Evolutionary conservation across 192 early-diverging fungal species (phyloP).

Genomic region (Chytriomyces confervae): DNA sequence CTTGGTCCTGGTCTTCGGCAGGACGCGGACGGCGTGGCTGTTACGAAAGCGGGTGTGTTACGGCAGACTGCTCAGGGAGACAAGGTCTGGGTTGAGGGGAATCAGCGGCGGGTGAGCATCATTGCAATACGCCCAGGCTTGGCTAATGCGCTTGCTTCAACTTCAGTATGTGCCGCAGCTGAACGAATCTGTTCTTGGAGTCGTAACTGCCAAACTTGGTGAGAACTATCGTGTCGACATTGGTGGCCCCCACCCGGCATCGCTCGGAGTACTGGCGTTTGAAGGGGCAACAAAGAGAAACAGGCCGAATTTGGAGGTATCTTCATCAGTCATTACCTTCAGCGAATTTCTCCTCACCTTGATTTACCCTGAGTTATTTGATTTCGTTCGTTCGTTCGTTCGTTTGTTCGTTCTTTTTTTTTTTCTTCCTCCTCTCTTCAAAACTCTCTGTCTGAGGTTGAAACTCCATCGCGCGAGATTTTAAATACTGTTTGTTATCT

Average conservation of each 20-base stretch:
- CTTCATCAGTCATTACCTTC: neutral
- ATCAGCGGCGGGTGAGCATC: slow-evolving; percentile 72
- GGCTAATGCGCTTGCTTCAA: neutral
- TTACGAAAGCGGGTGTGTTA: slow-evolving; percentile 78
- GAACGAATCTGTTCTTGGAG: slow-evolving; percentile 88
- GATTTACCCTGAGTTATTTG: no score
- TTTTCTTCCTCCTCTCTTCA: no score
- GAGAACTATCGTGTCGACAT: slow-evolving; percentile 93
- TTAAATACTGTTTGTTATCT: neutral
- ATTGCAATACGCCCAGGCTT: neutral
- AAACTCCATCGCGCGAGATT: no score
- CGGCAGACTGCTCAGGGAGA: slow-evolving; percentile 56
- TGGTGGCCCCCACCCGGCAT: slow-evolving; percentile 86
- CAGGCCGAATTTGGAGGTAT: slow-evolving; percentile 79
- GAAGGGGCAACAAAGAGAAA: slow-evolving; percentile 93
- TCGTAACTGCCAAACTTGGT: slow-evolving; percentile 63
- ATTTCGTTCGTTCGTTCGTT: no score
- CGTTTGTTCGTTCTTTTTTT: no score
- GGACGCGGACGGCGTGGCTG: slow-evolving; percentile 65
- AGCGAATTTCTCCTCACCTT: neutral
- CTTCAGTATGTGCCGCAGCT: slow-evolving; percentile 83
- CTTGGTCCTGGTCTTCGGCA: slow-evolving; percentile 84
- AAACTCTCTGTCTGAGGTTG: no score
- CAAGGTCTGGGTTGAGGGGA: slow-evolving; percentile 81
- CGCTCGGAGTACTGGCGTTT: slow-evolving; percentile 82